A percentile compares a stretch with the other conserved stretches of the same genome.
phyloP scores from a whole-genome alignment of 805 yeast genomes.

The Metschnikowia hibisci region DNA sequence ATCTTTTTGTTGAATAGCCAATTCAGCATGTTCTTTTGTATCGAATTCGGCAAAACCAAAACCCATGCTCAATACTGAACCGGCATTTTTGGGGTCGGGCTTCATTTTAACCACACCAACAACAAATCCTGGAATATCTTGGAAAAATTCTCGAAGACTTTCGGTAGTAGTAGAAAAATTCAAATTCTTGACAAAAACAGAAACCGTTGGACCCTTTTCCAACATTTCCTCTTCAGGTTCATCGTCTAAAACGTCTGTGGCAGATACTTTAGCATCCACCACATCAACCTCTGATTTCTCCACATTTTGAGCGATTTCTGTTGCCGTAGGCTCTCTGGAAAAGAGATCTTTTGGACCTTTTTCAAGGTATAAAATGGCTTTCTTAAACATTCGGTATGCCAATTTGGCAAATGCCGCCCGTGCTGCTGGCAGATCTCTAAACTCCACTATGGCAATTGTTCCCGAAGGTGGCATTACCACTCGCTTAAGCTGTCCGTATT shows the following conservation, averaged over 20 bases:
- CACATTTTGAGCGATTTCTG: conserved; percentile 20
- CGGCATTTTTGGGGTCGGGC: conserved; percentile 74
- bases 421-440: conserved; percentile 75
- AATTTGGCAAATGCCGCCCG: conserved; percentile 85
- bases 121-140: conserved; percentile 71
- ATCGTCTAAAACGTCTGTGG: conserved; percentile 38
- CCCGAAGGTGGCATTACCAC: conserved; percentile 95
- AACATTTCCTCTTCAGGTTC: conserved; percentile 32
- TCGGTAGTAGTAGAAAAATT: conserved; percentile 72
- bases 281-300: conserved; percentile 19
- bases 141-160: conserved; percentile 59
- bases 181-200: conserved; percentile 87
- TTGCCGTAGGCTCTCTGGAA: conserved; percentile 51
- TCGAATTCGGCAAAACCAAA: conserved; percentile 93
- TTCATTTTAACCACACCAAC: conserved; percentile 81
- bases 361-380: conserved; percentile 82
- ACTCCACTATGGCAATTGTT: conserved; percentile 91
- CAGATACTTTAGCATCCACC: conserved; percentile 39
- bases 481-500: conserved; percentile 75
- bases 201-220: conserved; percentile 69
- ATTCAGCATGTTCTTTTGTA: conserved; percentile 70
- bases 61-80: conserved; percentile 84
- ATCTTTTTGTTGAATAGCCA: conserved; percentile 70
- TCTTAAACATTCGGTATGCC: conserved; percentile 83
- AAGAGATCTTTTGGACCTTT: conserved; percentile 89